Evolutionary conservation across 306 rosid genomes (phyloP), one percentile per base, ranked within the genome.

Genomic region (Psophocarpus tetragonolobus): DNA sequence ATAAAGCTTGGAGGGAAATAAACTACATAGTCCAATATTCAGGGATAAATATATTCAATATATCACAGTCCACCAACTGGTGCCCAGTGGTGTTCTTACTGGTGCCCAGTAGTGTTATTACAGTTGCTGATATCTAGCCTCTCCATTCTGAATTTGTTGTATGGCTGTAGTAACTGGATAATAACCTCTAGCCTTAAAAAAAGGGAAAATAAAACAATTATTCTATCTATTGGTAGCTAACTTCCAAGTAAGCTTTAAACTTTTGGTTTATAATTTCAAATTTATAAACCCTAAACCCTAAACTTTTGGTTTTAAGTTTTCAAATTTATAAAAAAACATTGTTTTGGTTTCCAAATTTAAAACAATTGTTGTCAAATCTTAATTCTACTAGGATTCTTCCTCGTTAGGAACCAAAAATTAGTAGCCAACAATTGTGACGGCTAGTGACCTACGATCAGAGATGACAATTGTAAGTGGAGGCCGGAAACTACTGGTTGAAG

Each of bases 181-280:
- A 41, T 33, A 65, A 33, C 39, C 23, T 32, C 60, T 5, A 10
- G 20, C 56, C 6, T 41, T 10, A 74, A 14, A 35, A 29, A 10
- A 14, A 21, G 24, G 53, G 24, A 51, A 15, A 50, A 38, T 38
- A 41, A 41, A 21, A 14, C 18, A 7, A 74, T 21, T 45, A 32
- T 38, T 82, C 78, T 71, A 41, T 77, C 36, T 77, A 29, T 17
- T 41, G 35, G 30, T 32, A 18, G 17, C 68, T 36, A 62, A 67
- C 56, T 69, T 71, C 35, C 20, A 29, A 15, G 48, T 76, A 45
- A 66, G 51, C 70, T 65, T 53, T 39, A 30, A 36, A 14, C 23
- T 15, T 57, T 33, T 32, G 27, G n/a, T n/a, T 50, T 71, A 8
- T 72, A 54, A 51, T 18, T 26, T 21, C n/a, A n/a, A n/a, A n/a